phyloP scores from a whole-genome alignment of 768 basidiomycete genomes.

The Baorangia bicolor region DNA sequence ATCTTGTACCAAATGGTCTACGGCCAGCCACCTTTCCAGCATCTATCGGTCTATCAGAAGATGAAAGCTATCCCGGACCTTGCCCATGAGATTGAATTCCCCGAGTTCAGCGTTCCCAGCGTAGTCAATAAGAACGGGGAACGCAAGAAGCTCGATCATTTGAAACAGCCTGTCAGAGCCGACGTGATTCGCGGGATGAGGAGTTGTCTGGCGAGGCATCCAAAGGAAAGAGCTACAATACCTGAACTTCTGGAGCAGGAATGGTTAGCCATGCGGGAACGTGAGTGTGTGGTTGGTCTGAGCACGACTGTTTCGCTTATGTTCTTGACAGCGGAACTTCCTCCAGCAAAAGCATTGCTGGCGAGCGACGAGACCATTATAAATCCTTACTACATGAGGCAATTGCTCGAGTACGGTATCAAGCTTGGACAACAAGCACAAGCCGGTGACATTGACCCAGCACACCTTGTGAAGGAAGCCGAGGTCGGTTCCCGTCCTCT shows the following conservation, averaged over 20 bases:
- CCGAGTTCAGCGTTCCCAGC: constrained; percentile 58
- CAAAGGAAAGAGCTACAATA: constrained; percentile 85
- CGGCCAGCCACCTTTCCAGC: constrained; percentile 88
- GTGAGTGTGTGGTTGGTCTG: constrained; percentile 16
- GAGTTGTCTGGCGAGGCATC: constrained; percentile 72
- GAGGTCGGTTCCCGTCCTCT: constrained; percentile 42
- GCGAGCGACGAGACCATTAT: constrained; percentile 65
- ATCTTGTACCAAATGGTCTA: constrained; percentile 99
- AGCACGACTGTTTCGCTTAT: not conserved
- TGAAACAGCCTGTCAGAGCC: constrained; percentile 65
- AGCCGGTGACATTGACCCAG: constrained; percentile 43
- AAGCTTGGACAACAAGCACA: constrained; percentile 47
- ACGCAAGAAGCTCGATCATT: constrained; percentile 58
- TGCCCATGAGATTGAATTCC: constrained; percentile 76
- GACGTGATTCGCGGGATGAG: constrained; percentile 83
- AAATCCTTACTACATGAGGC: constrained; percentile 77
- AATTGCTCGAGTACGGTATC: constrained; percentile 71
- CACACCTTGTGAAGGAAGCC: constrained; percentile 51
- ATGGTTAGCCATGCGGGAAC: constrained; percentile 64
- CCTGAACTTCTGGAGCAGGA: constrained; percentile 80
- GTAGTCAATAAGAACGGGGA: constrained; percentile 34
- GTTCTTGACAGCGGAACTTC: constrained; percentile 22
- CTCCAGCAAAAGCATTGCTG: constrained; percentile 35
- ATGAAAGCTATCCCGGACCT: constrained; percentile 92
- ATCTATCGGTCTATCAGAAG: constrained; percentile 80